Percentiles rank a stretch among this genome's conserved stretches.
Evolutionary conservation across 176 grass and related monocot genomes (phyloP).

Genomic region (Oryza coarctata): DNA sequence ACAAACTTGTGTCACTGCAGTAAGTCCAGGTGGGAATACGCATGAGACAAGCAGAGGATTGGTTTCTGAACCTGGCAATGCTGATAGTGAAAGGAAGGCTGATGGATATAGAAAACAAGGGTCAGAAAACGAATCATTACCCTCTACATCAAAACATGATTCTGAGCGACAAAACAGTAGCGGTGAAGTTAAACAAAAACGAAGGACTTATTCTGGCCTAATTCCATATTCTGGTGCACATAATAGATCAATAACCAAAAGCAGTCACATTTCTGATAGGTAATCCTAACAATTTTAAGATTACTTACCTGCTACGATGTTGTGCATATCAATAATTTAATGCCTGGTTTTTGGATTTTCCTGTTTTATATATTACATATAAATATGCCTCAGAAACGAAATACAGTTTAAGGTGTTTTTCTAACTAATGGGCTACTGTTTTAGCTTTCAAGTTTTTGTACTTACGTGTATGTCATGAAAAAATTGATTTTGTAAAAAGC

Average conservation of each 20-base stretch:
- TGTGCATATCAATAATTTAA: not conserved
- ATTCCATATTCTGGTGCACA: conserved; percentile 42
- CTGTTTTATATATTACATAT: conserved; percentile 8
- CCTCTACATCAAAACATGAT: conserved; percentile 58
- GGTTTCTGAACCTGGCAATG: conserved; percentile 18
- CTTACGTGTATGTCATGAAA: not conserved
- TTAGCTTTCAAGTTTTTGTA: not conserved
- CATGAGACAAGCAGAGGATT: not conserved
- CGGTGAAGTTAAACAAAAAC: conserved; percentile 56
- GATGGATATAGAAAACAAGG: conserved; percentile 29
- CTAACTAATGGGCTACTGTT: not conserved
- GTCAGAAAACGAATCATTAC: conserved; percentile 43
- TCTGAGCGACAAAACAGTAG: conserved; percentile 36
- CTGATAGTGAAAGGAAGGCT: conserved; percentile 41
- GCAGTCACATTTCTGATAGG: conserved; percentile 49
- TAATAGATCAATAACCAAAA: conserved; percentile 47
- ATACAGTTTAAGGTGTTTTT: not conserved
- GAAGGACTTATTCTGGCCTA: conserved; percentile 66
- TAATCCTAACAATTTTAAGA: conserved; percentile 27
- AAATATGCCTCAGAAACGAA: not conserved
- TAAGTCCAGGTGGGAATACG: conserved; percentile 27
- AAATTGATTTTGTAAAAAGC: not conserved
- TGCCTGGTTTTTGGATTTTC: not conserved
- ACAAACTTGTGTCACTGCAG: conserved; percentile 27
- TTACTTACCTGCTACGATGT: not conserved